Evolutionary conservation across 2,329 filamentous ascomycete species (phyloP).

Genomic region (Escovopsis sp.): DNA sequence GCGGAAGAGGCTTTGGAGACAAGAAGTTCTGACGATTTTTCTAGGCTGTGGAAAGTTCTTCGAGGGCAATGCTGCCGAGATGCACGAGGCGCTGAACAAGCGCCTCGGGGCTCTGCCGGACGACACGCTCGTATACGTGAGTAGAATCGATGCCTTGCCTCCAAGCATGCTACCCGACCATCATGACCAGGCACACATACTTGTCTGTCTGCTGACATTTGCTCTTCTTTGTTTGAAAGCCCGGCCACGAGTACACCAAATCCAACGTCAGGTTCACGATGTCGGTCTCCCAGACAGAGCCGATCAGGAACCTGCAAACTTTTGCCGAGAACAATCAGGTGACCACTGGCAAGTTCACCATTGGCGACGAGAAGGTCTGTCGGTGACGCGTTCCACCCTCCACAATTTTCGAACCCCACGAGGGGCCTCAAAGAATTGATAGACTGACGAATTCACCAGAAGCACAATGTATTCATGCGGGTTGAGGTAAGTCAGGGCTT

Average conservation of each 20-base stretch:
- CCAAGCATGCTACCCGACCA: too few species aligned
- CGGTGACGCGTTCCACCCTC: background rate
- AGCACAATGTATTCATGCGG: slow-evolving; percentile 96
- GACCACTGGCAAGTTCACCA: slow-evolving; percentile 92
- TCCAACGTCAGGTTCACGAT: slow-evolving; percentile 80
- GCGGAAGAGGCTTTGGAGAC: too few species aligned
- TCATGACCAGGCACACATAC: too few species aligned
- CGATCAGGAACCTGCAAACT: slow-evolving; percentile 60
- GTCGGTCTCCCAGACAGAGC: slow-evolving; percentile 58
- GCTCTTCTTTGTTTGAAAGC: slow-evolving; percentile 30
- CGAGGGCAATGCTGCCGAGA: slow-evolving; percentile 76
- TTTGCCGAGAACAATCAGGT: slow-evolving; percentile 70
- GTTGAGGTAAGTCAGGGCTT: slow-evolving; percentile 44
- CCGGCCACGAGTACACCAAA: slow-evolving; percentile 97
- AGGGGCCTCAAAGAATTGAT: background rate
- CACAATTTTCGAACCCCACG: too few species aligned
- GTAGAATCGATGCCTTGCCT: too few species aligned
- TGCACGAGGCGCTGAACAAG: slow-evolving; percentile 86
- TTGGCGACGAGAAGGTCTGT: slow-evolving; percentile 84
- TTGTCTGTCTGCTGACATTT: background rate
- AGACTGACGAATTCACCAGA: slow-evolving; percentile 27
- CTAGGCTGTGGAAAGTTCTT: slow-evolving; percentile 90
- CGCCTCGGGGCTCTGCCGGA: slow-evolving; percentile 68
- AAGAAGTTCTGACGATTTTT: background rate
- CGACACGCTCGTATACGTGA: slow-evolving; percentile 79